Evolutionary conservation across 257 asterid species (phyloP).

Genomic region (Dorcoceras hygrometricum): DNA sequence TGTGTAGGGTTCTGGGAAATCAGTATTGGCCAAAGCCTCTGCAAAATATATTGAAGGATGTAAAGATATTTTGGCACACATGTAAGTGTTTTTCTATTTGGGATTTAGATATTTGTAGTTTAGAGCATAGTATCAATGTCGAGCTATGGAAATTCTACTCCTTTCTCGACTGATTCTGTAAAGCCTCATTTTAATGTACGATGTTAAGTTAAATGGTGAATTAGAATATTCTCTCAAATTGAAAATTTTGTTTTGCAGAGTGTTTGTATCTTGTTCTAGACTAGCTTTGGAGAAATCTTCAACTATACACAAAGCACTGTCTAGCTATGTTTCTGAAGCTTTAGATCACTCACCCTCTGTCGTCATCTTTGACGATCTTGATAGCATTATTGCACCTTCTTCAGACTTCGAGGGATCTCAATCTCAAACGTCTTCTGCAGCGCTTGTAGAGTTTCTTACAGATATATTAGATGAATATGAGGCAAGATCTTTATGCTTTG

Average conservation of each 20-base stretch:
- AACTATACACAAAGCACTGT: constrained; percentile 59
- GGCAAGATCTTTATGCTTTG: constrained; percentile 38
- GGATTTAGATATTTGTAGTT: constrained; percentile 16
- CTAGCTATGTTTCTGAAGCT: constrained; percentile 70
- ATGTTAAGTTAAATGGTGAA: constrained; percentile 24
- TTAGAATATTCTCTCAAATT: constrained; percentile 15
- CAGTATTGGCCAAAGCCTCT: constrained; percentile 69
- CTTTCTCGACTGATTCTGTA: not conserved
- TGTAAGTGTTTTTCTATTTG: constrained; percentile 40
- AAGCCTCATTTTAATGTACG: constrained; percentile 6
- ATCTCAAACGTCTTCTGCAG: constrained; percentile 57
- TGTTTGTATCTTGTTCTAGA: constrained; percentile 68
- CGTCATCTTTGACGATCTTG: constrained; percentile 91
- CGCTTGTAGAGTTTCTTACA: constrained; percentile 62
- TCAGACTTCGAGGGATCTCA: constrained; percentile 81
- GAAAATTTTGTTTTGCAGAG: constrained; percentile 47
- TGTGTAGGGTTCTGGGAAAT: constrained; percentile 82
- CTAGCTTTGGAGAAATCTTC: constrained; percentile 83
- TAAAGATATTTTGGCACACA: constrained; percentile 73
- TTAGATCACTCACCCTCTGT: constrained; percentile 88
- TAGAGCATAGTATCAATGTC: constrained; percentile 19
- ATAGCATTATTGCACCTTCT: constrained; percentile 72
- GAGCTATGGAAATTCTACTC: constrained; percentile 22
- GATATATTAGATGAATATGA: constrained; percentile 89
- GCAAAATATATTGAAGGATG: constrained; percentile 70